These are phyloP conservation scores for Nothophytophthora sp. DNA, from an alignment of 352 stramenopile species.

Conservation along the genomic window DNA sequence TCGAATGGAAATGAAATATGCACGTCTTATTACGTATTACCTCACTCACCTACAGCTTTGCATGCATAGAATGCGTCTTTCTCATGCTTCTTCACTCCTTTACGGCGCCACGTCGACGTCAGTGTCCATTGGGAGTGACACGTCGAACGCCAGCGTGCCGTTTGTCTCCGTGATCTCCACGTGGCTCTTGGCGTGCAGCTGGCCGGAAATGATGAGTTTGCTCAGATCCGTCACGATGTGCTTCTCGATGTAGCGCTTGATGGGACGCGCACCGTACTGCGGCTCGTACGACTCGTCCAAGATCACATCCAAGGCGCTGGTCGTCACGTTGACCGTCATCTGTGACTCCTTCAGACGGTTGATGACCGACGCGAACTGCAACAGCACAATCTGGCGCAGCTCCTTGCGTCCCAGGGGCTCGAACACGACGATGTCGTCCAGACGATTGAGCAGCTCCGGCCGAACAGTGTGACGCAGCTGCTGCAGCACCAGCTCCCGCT, in stretches of 20 bases:
- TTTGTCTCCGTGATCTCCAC: constrained; percentile 52
- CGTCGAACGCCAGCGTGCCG: constrained; percentile 54
- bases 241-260: constrained; percentile 96
- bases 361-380: constrained; percentile 91
- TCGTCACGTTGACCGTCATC: constrained; percentile 73
- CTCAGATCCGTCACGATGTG: constrained; percentile 92
- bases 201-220: constrained; percentile 62
- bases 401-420: constrained; percentile 89
- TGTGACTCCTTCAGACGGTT: constrained; percentile 73
- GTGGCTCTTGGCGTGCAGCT: constrained; percentile 64
- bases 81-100: too few relatives aligned
- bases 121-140: constrained; percentile 40
- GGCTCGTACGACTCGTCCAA: constrained; percentile 93
- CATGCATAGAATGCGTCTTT: too few relatives aligned
- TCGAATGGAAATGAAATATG: too few relatives aligned
- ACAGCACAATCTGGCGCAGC: constrained; percentile 92
- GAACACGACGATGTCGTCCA: constrained; percentile 98
- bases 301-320: constrained; percentile 90
- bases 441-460: constrained; percentile 96
- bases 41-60: too few relatives aligned
- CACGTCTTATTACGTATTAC: constrained; percentile 8
- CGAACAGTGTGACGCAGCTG: constrained; percentile 89
- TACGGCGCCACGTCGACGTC: constrained; percentile 36
- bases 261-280: constrained; percentile 94
- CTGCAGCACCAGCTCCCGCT: constrained; percentile 85